Base-by-base conservation (phyloP, 331 rosid species). In the Rhamnella rubrinervis region DNA sequence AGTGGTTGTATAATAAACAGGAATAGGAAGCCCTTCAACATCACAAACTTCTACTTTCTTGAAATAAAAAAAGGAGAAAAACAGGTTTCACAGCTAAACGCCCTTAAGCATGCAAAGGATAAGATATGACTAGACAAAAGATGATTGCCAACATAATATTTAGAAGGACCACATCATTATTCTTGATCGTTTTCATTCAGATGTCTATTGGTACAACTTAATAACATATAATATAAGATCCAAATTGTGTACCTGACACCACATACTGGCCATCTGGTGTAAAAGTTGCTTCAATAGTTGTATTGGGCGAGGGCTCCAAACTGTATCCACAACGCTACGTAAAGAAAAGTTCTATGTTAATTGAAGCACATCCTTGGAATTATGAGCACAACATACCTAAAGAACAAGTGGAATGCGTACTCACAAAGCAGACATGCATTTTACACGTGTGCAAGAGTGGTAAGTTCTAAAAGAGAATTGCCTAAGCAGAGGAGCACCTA, bases 191-290 rank as follows among this genome's bases (percentile, higher is more conserved):
- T 44, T 26, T 21, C 20, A 60, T n/a, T 35, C 21, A 37, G 35
- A 17, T 17, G 28, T 56, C 7, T 26, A 56, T 19, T 55, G 21
- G 26, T 49, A 28, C 4, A 19, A 55, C 17, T 17, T 53, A 4
- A 15, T 17, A 41, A 47, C 44, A 61, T 20, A 13, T 31, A 55
- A 39, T 12, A 17, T 28, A 65, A 75, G 66, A 55, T 67, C 16
- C 55, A 28, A 53, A 70, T 66, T 55, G 15, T 25, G 20, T 70
- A 93, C 98, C 98, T 88, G 98, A 95, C 35, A 93, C 66, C 49
- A 91, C 80, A 61, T 93, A 93, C 74, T 88, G 91, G 63, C 98
- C 98, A 64, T 93, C 98, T 64, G 98, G 98, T 23, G 96, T 91
- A 78, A 93, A 91, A 40, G 98, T 88, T 58, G 97, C 98, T 83